A percentile compares a stretch with the other conserved stretches of the same genome.
Conservation (phyloP, 331 rosid genomes). For the Cydonia oblonga region DNA sequence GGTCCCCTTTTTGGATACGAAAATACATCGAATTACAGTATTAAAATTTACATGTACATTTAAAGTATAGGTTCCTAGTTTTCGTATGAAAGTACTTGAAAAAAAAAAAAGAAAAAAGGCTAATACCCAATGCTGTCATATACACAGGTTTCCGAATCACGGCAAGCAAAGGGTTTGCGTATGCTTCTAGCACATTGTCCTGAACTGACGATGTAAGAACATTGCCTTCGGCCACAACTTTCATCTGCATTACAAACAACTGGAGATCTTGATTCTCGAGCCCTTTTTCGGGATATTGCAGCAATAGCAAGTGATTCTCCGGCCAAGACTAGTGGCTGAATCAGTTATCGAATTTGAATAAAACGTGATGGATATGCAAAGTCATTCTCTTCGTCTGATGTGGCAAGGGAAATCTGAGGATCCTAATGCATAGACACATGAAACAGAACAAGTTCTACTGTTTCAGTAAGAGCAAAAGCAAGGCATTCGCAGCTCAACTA, state of each 20-base stretch:
- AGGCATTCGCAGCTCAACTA: too few species aligned
- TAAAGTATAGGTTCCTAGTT: not conserved
- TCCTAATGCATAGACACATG: constrained; percentile 8
- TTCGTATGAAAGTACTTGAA: not conserved
- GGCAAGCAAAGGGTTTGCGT: not conserved
- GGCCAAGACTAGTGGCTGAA: not conserved
- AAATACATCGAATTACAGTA: not conserved
- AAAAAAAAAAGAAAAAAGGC: not conserved
- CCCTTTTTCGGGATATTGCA: not conserved
- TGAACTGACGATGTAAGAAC: not conserved
- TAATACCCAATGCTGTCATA: not conserved
- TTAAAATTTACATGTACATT: not conserved
- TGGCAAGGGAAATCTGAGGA: not conserved
- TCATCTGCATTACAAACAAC: not conserved
- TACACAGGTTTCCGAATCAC: not conserved
- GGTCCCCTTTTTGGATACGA: not conserved
- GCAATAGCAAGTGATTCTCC: not conserved
- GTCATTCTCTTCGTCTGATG: constrained; percentile 28
- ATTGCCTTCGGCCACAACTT: too few species aligned
- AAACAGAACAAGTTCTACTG: not conserved
- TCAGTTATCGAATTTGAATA: constrained; percentile 24
- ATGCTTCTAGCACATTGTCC: not conserved
- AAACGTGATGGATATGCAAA: constrained; percentile 31
- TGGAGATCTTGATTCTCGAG: not conserved
- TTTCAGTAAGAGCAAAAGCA: too few species aligned